Conservation (phyloP, 768 basidiomycete genomes). For the Myochromella boudieri region DNA sequence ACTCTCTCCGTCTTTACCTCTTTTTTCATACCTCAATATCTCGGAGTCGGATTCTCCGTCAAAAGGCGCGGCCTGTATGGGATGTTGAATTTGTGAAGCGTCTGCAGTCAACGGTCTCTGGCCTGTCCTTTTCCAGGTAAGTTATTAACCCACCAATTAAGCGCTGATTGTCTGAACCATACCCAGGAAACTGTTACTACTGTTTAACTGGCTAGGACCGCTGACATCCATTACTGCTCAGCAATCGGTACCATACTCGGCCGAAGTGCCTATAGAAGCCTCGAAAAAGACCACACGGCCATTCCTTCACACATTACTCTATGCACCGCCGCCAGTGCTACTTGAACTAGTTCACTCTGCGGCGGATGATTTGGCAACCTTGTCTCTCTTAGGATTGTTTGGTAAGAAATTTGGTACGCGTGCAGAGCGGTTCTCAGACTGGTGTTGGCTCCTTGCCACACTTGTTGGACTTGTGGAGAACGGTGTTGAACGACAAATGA, state of each 20-base stretch:
- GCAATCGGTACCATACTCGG: conserved; percentile 62
- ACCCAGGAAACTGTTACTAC: conserved; percentile 70
- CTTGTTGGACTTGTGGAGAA: conserved; percentile 83
- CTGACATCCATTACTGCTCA: conserved; percentile 70
- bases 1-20: conserved; percentile 73
- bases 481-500: conserved; percentile 73
- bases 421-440: conserved; percentile 76
- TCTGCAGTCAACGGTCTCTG: conserved; percentile 59
- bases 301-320: conserved; percentile 71
- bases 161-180: conserved; percentile 19
- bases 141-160: background rate
- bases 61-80: conserved; percentile 46
- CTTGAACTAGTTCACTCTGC: conserved; percentile 74
- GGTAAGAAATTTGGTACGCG: conserved; percentile 63
- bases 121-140: conserved; percentile 76
- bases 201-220: conserved; percentile 85
- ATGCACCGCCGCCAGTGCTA: conserved; percentile 81
- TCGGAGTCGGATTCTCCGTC: conserved; percentile 45
- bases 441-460: conserved; percentile 84
- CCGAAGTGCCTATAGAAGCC: conserved; percentile 37
- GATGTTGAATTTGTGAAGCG: conserved; percentile 58
- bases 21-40: conserved; percentile 62
- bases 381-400: conserved; percentile 67
- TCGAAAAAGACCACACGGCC: conserved; percentile 47
- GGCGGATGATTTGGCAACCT: conserved; percentile 80